These are phyloP conservation scores for Xylaria flabelliformis DNA, from an alignment of 495 filamentous ascomycete genomes.

Conservation along the genomic window DNA sequence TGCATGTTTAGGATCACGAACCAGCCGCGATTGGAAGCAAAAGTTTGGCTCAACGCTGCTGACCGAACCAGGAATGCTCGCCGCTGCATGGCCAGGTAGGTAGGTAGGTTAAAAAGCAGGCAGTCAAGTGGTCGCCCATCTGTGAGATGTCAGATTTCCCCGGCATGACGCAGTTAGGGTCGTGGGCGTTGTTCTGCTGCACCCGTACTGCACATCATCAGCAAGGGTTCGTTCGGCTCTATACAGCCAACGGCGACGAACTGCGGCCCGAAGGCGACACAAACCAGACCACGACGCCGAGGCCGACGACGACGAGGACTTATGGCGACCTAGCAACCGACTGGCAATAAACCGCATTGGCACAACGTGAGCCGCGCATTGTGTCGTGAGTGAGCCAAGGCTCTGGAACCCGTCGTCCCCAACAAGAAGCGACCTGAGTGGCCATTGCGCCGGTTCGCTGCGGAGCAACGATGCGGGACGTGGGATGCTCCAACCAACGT, in stretches of 20 bases:
- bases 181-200: background rate
- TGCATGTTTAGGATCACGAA: conserved; percentile 20
- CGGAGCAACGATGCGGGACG: conserved; percentile 10
- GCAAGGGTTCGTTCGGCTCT: background rate
- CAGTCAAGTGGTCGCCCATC: conserved; percentile 2
- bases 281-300: background rate
- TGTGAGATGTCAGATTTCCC: conserved; percentile 26
- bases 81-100: conserved; percentile 6
- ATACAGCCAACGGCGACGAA: background rate
- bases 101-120: background rate
- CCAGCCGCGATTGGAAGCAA: conserved; percentile 1
- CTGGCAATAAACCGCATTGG: conserved; percentile 4
- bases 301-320: background rate
- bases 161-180: conserved; percentile 15
- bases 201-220: background rate
- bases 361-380: conserved; percentile 19
- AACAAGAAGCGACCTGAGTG: background rate
- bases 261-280: background rate
- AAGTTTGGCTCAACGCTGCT: conserved; percentile 23
- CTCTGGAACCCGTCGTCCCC: conserved; percentile 14
- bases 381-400: conserved; percentile 20
- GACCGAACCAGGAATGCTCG: conserved; percentile 18
- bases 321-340: background rate
- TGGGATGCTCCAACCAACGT: conserved; percentile 15
- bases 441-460: conserved; percentile 6